Percentiles rank a stretch among this genome's conserved stretches.
phyloP scores from a whole-genome alignment of 768 basidiomycete genomes.

The Russula virescens region DNA sequence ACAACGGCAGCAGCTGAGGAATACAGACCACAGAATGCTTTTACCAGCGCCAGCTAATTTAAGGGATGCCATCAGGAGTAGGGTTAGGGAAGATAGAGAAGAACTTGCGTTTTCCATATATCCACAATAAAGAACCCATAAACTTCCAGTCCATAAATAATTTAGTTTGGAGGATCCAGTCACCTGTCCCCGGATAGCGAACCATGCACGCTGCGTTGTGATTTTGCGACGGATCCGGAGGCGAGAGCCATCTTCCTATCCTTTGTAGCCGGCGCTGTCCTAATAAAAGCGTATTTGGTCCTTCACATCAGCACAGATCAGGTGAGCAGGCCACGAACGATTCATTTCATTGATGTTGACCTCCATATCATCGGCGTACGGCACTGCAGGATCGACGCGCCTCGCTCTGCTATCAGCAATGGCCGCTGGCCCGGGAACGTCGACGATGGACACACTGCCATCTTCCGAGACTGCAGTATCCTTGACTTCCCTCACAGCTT shows the following conservation, averaged over 20 bases:
- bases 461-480: not conserved
- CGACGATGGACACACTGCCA: not conserved
- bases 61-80: not conserved
- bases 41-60: conserved; percentile 6
- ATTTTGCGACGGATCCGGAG: not conserved
- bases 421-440: not conserved
- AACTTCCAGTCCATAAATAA: not conserved
- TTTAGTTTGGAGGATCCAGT: not conserved
- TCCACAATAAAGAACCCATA: not conserved
- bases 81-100: too few species aligned
- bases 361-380: too few species aligned
- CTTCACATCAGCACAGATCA: not conserved
- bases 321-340: not conserved
- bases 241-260: not conserved
- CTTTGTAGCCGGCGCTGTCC: not conserved
- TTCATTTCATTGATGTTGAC: not conserved
- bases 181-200: not conserved
- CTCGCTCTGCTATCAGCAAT: not conserved
- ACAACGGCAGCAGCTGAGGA: not conserved
- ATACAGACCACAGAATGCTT: conserved; percentile 2
- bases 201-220: not conserved
- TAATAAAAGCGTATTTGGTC: not conserved
- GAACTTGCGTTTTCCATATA: conserved; percentile 5
- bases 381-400: too few species aligned
- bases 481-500: not conserved